Evolutionary conservation across 805 yeast genomes (phyloP).

Genomic region (Lipomyces yamadae): DNA sequence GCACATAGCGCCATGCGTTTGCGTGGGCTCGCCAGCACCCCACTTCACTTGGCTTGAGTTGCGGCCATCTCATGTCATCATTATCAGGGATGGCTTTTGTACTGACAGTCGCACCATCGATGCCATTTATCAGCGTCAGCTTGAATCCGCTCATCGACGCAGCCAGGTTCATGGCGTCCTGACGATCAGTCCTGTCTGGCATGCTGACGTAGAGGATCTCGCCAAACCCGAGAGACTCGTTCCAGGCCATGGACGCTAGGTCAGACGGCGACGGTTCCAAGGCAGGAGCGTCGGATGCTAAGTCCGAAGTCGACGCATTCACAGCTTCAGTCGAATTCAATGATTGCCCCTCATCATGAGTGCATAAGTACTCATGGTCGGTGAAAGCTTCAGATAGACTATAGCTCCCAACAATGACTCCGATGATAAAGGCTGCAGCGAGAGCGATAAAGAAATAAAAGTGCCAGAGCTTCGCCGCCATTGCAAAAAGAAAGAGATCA

Average conservation of each 20-base stretch:
- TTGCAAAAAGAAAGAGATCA: neutral
- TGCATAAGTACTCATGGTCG: neutral
- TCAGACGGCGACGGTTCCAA: neutral
- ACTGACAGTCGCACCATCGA: constrained; percentile 18
- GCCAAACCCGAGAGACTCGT: constrained; percentile 29
- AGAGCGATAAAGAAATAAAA: constrained; percentile 5
- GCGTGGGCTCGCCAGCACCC: constrained; percentile 30
- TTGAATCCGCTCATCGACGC: constrained; percentile 23
- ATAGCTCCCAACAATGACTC: neutral
- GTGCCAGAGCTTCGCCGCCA: neutral
- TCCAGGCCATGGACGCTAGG: constrained; percentile 11
- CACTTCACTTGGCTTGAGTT: constrained; percentile 4
- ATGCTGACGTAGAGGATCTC: constrained; percentile 22
- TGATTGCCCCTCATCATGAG: neutral
- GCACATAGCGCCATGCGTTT: constrained; percentile 21
- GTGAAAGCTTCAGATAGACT: neutral
- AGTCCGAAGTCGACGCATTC: neutral
- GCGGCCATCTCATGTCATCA: neutral
- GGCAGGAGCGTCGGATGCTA: constrained; percentile 5
- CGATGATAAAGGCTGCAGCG: constrained; percentile 6
- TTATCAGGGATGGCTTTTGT: constrained; percentile 21
- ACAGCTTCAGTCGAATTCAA: neutral
- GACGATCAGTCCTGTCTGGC: constrained; percentile 29
- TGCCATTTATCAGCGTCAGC: constrained; percentile 17
- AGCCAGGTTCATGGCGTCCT: constrained; percentile 19